Conservation (phyloP, 495 filamentous ascomycete species). For the Penicillium canescens region DNA sequence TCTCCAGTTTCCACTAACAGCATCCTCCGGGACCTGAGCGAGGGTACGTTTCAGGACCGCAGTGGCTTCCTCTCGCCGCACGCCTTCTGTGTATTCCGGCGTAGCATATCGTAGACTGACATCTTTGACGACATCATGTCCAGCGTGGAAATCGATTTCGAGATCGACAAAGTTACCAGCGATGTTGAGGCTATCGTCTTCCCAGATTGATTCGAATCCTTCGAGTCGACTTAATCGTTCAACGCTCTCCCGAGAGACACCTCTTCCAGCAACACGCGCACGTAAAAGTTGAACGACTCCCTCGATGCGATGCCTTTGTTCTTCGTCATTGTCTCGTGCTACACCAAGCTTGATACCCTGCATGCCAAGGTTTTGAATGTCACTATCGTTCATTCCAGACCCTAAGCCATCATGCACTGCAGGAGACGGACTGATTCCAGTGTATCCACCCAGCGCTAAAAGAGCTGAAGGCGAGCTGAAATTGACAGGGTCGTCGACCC, state of each 20-base stretch:
- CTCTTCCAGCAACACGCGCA: slow-evolving; percentile 44
- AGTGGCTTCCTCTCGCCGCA: slow-evolving; percentile 45
- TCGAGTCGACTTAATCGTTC: slow-evolving; percentile 71
- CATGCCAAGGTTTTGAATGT: slow-evolving; percentile 47
- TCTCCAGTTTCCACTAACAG: slow-evolving; percentile 48
- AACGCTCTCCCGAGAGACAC: slow-evolving; percentile 78
- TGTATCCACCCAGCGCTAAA: slow-evolving; percentile 42
- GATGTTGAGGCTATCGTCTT: slow-evolving; percentile 66
- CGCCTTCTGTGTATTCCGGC: slow-evolving; percentile 43
- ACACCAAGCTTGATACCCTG: slow-evolving; percentile 40
- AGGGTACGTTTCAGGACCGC: slow-evolving; percentile 54
- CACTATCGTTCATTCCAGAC: slow-evolving; percentile 42
- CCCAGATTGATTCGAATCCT: slow-evolving; percentile 75
- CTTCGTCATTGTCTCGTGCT: slow-evolving; percentile 51
- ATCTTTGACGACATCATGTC: slow-evolving; percentile 44
- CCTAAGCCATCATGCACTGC: slow-evolving; percentile 42
- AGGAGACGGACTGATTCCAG: slow-evolving; percentile 44
- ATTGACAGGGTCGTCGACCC: slow-evolving; percentile 42
- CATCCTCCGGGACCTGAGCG: slow-evolving; percentile 39
- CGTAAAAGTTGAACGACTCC: slow-evolving; percentile 44
- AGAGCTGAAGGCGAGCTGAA: slow-evolving; percentile 50
- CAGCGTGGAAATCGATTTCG: slow-evolving; percentile 50
- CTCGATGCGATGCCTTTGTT: slow-evolving; percentile 54
- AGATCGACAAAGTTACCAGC: slow-evolving; percentile 64
- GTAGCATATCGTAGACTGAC: slow-evolving; percentile 49